Base-by-base conservation (phyloP, 2,329 filamentous ascomycete genomes). In the Fusarium citri region DNA sequence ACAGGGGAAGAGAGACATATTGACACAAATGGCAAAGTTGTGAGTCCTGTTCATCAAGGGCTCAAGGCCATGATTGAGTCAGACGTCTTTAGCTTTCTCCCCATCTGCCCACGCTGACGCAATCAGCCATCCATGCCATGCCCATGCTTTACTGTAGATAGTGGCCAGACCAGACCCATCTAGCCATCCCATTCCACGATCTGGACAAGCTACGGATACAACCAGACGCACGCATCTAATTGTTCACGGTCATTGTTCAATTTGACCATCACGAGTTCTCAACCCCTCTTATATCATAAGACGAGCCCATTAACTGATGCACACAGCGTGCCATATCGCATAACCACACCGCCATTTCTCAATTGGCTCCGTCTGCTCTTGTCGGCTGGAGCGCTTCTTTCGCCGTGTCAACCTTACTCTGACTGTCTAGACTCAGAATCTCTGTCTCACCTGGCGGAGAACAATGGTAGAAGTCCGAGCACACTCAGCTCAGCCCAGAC, bases 381-480 rank as follows among this genome's bases (percentile, higher is more conserved):
- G 66, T 72, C 72, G 63, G 72, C 58, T 72, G 61, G 34, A 55
- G 71, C 72, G 70, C 59, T 64, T 60, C 53, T 58, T 47, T 51
- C 23, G 40, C 41, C 23, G 26, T 68, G 51, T 45, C 20, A 31
- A 42, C 45, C 20, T 37, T 41, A 34, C 18, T 11, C 34, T n/a
- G 18, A 37, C 34, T 37, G 18, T 37, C 34, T 37, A 37, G 49
- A 23, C 25, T 37, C 28, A n/a, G n/a, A n/a, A n/a, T 30, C 23
- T 28, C 23, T 73, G 72, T 73, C 72, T 74, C 72, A 73, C 65
- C 42, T 41, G 41, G 72, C 66, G 68, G 70, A 72, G 72, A 74
- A 67, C 64, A 58, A 67, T 45, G 22, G 37, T 31, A 47, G 41
- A 34, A 50, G 67, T 59, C 61, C 55, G 42, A 69, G 67, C 62